Conservation (phyloP, 805 yeast genomes). For the Cyberlindnera bimundalis region DNA sequence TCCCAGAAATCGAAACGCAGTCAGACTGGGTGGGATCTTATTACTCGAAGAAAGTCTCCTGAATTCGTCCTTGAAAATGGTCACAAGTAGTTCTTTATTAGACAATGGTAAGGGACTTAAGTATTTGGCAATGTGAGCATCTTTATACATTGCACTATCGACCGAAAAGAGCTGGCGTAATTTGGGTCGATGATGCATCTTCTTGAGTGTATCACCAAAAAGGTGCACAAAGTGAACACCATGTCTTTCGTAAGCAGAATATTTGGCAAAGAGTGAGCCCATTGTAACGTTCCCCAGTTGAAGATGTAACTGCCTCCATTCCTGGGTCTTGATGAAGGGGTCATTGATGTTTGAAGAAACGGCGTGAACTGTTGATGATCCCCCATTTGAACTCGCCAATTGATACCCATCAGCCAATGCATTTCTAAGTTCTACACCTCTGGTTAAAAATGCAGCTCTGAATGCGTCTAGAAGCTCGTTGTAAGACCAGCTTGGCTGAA, state of each 20-base stretch:
- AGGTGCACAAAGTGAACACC: constrained; percentile 14
- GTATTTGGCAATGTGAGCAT: neutral
- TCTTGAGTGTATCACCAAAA: constrained; percentile 16
- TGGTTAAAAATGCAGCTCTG: constrained; percentile 31
- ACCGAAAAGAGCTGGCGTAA: constrained; percentile 4
- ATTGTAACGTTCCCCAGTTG: constrained; percentile 14
- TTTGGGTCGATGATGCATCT: neutral
- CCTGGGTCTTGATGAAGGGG: constrained; percentile 37
- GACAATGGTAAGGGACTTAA: constrained; percentile 16
- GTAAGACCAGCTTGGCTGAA: constrained; percentile 16
- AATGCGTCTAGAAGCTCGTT: constrained; percentile 40
- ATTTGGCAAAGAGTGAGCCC: constrained; percentile 13
- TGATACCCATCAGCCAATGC: constrained; percentile 42
- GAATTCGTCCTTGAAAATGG: constrained; percentile 15
- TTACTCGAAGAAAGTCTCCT: constrained; percentile 17
- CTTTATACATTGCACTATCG: constrained; percentile 16
- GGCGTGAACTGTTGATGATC: constrained; percentile 31
- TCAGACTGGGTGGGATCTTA: constrained; percentile 24
- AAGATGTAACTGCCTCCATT: constrained; percentile 37
- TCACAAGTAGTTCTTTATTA: neutral
- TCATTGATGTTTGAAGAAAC: constrained; percentile 36
- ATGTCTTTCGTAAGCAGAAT: constrained; percentile 9
- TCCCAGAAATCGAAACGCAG: constrained; percentile 18
- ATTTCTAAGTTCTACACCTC: constrained; percentile 33
- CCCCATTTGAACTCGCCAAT: constrained; percentile 30